These are phyloP conservation scores for Monosporascus ibericus DNA, from an alignment of 2,329 filamentous ascomycete genomes.

Conservation along the genomic window DNA sequence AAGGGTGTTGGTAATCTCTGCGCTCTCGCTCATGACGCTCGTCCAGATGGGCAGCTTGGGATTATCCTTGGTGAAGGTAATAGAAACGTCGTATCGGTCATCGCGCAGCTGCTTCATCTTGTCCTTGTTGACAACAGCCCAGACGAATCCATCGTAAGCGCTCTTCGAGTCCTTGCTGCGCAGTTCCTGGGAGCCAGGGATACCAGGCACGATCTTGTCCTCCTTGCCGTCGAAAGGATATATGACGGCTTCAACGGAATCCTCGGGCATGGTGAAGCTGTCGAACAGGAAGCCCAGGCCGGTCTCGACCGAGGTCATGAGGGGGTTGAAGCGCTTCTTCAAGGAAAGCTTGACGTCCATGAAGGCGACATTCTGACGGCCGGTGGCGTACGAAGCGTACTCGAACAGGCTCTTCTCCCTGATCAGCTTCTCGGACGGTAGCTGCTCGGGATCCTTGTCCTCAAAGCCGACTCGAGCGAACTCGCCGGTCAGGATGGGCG, in stretches of 20 bases:
- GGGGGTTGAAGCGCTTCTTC: conserved; percentile 81
- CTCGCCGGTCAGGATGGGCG: conserved; percentile 66
- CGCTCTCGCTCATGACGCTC: conserved; percentile 94
- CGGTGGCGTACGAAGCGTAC: conserved; percentile 81
- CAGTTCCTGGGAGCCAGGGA: conserved; percentile 54
- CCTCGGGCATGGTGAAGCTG: conserved; percentile 59
- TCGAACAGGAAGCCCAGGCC: conserved; percentile 75
- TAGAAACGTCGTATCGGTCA: conserved; percentile 87
- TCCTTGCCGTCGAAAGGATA: conserved; percentile 95
- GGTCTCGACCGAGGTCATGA: conserved; percentile 55
- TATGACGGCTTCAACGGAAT: conserved; percentile 68
- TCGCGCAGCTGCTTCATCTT: conserved; percentile 84
- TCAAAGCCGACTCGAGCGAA: conserved; percentile 83
- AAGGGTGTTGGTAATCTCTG: conserved; percentile 83
- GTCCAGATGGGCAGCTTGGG: conserved; percentile 83
- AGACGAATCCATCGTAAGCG: conserved; percentile 85
- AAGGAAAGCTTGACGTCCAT: conserved; percentile 78
- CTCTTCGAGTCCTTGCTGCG: conserved; percentile 55
- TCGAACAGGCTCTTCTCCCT: conserved; percentile 86
- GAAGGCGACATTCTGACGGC: conserved; percentile 88
- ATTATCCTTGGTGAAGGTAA: conserved; percentile 91
- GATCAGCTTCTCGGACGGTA: conserved; percentile 52
- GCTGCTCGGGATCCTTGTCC: conserved; percentile 45
- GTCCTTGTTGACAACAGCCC: conserved; percentile 92
- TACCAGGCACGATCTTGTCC: conserved; percentile 63